These are phyloP conservation scores for Suillus bovinus DNA, from an alignment of 768 basidiomycete genomes.

Conservation along the genomic window DNA sequence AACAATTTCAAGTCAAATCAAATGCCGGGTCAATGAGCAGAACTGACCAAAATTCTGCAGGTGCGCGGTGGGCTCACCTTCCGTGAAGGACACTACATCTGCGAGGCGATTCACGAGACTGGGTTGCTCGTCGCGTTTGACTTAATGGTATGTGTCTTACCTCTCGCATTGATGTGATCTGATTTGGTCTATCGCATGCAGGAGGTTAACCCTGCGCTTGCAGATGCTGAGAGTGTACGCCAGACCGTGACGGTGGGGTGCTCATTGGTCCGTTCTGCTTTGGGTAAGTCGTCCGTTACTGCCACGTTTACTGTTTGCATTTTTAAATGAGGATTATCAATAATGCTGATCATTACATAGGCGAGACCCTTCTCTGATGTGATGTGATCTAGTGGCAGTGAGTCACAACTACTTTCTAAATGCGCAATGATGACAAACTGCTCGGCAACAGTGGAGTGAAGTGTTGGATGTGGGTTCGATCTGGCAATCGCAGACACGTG, in stretches of 20 bases:
- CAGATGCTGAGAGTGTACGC: slow-evolving; percentile 68
- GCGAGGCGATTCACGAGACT: slow-evolving; percentile 90
- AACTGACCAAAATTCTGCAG: slow-evolving; percentile 30
- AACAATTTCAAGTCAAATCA: slow-evolving; percentile 3
- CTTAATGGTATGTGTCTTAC: slow-evolving; percentile 69
- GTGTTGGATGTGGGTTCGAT: background rate
- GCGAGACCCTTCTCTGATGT: slow-evolving; percentile 4
- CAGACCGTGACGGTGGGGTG: slow-evolving; percentile 93
- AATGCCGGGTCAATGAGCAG: slow-evolving; percentile 11
- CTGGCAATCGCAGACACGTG: background rate
- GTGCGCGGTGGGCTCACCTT: slow-evolving; percentile 96
- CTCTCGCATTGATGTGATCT: background rate
- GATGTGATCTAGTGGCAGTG: background rate
- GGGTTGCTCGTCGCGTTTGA: slow-evolving; percentile 90
- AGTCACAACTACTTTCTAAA: background rate
- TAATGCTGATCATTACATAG: background rate
- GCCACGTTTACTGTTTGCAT: background rate
- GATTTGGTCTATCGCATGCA: slow-evolving; percentile 28
- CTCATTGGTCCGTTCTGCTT: slow-evolving; percentile 77
- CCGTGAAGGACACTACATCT: slow-evolving; percentile 98
- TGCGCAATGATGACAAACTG: background rate
- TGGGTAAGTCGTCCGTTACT: slow-evolving; percentile 52
- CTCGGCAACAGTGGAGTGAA: background rate
- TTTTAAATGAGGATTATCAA: background rate
- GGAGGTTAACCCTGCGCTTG: slow-evolving; percentile 97